Base-by-base conservation (phyloP, 139 green algal species). In the Cymbomonas tetramitiformis region DNA sequence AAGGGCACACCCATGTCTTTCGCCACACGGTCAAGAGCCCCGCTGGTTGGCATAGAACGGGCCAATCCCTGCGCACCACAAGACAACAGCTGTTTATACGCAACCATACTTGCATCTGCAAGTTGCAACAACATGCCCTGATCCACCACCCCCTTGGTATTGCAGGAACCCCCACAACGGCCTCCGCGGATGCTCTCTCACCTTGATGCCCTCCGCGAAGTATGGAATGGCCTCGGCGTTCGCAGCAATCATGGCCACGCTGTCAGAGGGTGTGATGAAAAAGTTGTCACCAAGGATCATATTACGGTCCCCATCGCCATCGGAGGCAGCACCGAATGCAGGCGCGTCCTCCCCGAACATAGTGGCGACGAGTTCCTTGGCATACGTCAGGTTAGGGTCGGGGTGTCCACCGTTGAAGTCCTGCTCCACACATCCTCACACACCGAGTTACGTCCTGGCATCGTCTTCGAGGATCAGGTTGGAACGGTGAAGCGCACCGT, bases 371-470 rank as follows among this genome's bases (percentile, higher is more conserved):
- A 98, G 81, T 54, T 98, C 90, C 40, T 96, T 76, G 8, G 91
- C 90, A 56, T 97, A 97, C 8, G 91, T 99, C 29, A 99, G 81
- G 75, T 99, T 99, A 56, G 91, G 91, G 77, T 99, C 91, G 9
- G 91, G 91, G 77, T 99, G 91, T 32, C 91, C 91, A 32, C 82
- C 84, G 26, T 78, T 84, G 79, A 98, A 99, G 76, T 95, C 84
- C 44, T 87, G 75, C 62, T 82, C 74, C n/a, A n/a, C n/a, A n/a
- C n/a, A n/a, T n/a, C n/a, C n/a, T n/a, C n/a, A n/a, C n/a, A n/a
- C n/a, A n/a, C n/a, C n/a, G n/a, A n/a, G n/a, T n/a, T n/a, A n/a
- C n/a, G n/a, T n/a, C n/a, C n/a, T n/a, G n/a, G n/a, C n/a, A n/a
- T n/a, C n/a, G n/a, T n/a, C n/a, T n/a, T n/a, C n/a, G n/a, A n/a